These are phyloP conservation scores for Trichophyton benhamiae DNA, from an alignment of 2,329 filamentous ascomycete genomes.

Conservation along the genomic window DNA sequence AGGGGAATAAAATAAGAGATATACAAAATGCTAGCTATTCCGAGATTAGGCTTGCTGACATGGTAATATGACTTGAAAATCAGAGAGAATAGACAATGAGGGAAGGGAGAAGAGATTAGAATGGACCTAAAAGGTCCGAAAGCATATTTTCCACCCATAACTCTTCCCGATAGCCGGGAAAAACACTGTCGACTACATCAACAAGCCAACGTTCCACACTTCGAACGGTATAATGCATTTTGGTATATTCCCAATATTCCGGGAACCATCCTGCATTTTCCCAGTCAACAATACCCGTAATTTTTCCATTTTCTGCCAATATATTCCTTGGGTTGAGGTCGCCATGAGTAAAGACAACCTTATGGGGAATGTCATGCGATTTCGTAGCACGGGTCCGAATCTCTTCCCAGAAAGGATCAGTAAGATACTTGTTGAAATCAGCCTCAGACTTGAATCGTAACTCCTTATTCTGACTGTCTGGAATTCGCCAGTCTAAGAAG, in stretches of 20 bases:
- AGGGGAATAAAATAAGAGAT: too few species aligned
- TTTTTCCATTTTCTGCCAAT: conserved; percentile 17
- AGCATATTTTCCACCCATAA: conserved; percentile 13
- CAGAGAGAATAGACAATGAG: too few species aligned
- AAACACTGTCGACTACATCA: conserved; percentile 13
- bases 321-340: conserved; percentile 21
- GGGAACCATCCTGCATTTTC: conserved; percentile 22
- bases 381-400: conserved; percentile 6
- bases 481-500: conserved; percentile 12
- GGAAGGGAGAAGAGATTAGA: not conserved
- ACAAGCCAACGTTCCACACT: conserved; percentile 11
- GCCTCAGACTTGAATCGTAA: conserved; percentile 11
- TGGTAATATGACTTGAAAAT: too few species aligned
- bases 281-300: conserved; percentile 21
- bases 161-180: conserved; percentile 13
- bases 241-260: conserved; percentile 23
- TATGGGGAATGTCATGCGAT: conserved; percentile 13
- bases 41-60: too few species aligned
- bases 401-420: conserved; percentile 10
- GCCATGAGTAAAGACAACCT: conserved; percentile 21
- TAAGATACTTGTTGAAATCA: conserved; percentile 13
- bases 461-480: conserved; percentile 11
- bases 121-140: conserved; percentile 12
- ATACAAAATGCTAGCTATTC: too few species aligned
- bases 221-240: conserved; percentile 13